A percentile compares a stretch with the other conserved stretches of the same genome.
phyloP scores from a whole-genome alignment of 2,329 filamentous ascomycete genomes.

The Neonectria coccinea region DNA sequence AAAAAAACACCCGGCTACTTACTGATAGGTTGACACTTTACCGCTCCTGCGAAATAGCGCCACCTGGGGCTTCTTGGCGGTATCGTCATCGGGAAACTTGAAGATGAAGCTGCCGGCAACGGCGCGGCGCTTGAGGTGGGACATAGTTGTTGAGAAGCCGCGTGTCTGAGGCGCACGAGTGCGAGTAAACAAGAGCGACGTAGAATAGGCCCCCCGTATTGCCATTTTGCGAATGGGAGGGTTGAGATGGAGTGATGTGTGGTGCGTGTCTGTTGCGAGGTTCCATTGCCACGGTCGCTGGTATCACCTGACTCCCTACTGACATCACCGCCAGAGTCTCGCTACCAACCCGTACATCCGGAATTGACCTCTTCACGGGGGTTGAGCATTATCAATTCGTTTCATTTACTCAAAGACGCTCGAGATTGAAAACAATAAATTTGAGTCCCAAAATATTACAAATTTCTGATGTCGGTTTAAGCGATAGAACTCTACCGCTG shows the following conservation, averaged over 20 bases:
- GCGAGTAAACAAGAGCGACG: neutral
- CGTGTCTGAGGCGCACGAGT: constrained; percentile 6
- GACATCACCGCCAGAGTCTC: neutral
- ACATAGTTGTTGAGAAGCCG: constrained; percentile 34
- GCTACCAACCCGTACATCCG: neutral
- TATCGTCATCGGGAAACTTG: constrained; percentile 53
- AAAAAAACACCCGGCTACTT: constrained; percentile 40
- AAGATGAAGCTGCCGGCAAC: constrained; percentile 66
- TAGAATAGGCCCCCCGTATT: neutral
- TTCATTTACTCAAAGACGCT: neutral
- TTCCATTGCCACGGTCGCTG: neutral
- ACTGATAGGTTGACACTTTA: constrained; percentile 71
- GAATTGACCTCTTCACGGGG: neutral
- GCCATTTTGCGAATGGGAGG: constrained; percentile 5
- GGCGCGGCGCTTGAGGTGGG: constrained; percentile 46
- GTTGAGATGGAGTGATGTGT: neutral
- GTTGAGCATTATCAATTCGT: neutral
- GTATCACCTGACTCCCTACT: constrained; percentile 20
- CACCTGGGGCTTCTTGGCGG: constrained; percentile 58
- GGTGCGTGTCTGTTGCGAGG: neutral
- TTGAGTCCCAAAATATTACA: neutral
- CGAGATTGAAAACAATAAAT: neutral
- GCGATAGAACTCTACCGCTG: neutral
- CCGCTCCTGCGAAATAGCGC: constrained; percentile 72
- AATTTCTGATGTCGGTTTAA: neutral